phyloP scores from a whole-genome alignment of 2,329 filamentous ascomycete genomes.

The Colletotrichum magnum region DNA sequence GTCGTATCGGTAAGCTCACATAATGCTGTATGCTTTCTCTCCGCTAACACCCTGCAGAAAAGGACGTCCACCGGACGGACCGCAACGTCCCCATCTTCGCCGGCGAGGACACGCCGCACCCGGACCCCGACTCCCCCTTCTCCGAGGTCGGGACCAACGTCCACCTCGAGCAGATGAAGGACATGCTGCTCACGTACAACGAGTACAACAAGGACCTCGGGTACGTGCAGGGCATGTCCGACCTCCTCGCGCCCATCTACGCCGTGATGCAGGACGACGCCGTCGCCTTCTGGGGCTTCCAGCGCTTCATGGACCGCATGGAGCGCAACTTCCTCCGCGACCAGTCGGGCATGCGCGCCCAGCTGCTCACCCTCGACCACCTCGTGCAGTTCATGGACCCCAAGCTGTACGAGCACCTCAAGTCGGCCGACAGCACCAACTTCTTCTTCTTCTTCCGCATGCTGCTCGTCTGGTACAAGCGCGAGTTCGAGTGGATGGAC shows the following conservation, averaged over 20 bases:
- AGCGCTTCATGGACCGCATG: conserved; percentile 97
- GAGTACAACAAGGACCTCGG: conserved; percentile 96
- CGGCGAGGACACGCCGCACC: conserved; percentile 96
- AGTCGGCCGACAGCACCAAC: conserved; percentile 94
- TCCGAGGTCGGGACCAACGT: conserved; percentile 95
- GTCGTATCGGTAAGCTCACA: conserved; percentile 95
- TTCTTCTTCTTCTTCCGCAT: conserved; percentile 99
- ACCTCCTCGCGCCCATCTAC: conserved; percentile 94
- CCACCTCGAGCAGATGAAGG: conserved; percentile 98
- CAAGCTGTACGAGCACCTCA: conserved; percentile 89
- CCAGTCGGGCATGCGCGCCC: conserved; percentile 94
- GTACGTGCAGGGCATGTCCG: conserved; percentile 99
- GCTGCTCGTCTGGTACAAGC: conserved; percentile 98
- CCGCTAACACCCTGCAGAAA: conserved; percentile 76
- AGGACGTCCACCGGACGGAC: conserved; percentile 98
- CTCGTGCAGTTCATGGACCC: conserved; percentile 98
- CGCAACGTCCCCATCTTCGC: conserved; percentile 95
- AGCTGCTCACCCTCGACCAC: conserved; percentile 92
- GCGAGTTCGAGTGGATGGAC: conserved; percentile 93
- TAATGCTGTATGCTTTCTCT: too few relatives aligned
- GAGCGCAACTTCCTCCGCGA: conserved; percentile 96
- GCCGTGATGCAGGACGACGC: conserved; percentile 98
- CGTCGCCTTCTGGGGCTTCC: conserved; percentile 96
- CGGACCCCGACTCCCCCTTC: conserved; percentile 95
- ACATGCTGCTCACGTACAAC: conserved; percentile 98